These are phyloP conservation scores for Lentinula novae-zelandiae DNA, from an alignment of 1,284 basidiomycete species.

Conservation along the genomic window DNA sequence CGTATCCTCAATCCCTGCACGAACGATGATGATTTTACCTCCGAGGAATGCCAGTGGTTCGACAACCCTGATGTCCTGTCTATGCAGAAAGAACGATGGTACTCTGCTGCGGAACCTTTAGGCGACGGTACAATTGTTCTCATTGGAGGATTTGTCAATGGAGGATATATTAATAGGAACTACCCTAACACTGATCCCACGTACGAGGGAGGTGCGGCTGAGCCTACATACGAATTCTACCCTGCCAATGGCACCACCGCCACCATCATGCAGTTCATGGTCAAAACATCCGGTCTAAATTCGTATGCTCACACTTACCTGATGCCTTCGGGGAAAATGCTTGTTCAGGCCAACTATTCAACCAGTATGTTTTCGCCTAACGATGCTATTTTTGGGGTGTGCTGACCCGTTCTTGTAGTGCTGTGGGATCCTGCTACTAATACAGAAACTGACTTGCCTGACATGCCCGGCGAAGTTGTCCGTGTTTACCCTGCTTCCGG, in stretches of 20 bases:
- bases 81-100: constrained; percentile 83
- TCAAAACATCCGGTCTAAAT: constrained; percentile 84
- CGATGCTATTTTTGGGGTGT: constrained; percentile 15
- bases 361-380: constrained; percentile 45
- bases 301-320: constrained; percentile 85
- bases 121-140: constrained; percentile 67
- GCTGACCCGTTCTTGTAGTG: constrained; percentile 26
- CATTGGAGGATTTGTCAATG: constrained; percentile 80
- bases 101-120: constrained; percentile 79
- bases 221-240: constrained; percentile 79
- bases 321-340: constrained; percentile 79
- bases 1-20: constrained; percentile 77
- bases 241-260: constrained; percentile 56
- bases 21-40: constrained; percentile 43
- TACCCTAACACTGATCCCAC: constrained; percentile 63
- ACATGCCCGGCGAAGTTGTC: constrained; percentile 52
- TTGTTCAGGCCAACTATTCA: constrained; percentile 83
- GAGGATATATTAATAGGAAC: constrained; percentile 91
- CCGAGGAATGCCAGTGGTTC: constrained; percentile 68
- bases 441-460: constrained; percentile 44
- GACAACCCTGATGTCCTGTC: constrained; percentile 65
- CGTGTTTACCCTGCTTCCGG: constrained; percentile 42
- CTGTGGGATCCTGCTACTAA: constrained; percentile 29
- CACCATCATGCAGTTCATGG: constrained; percentile 73
- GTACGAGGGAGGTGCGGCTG: constrained; percentile 64